These are phyloP conservation scores for Capsella bursapastoris DNA, from an alignment of 345 rosid species.

Conservation along the genomic window DNA sequence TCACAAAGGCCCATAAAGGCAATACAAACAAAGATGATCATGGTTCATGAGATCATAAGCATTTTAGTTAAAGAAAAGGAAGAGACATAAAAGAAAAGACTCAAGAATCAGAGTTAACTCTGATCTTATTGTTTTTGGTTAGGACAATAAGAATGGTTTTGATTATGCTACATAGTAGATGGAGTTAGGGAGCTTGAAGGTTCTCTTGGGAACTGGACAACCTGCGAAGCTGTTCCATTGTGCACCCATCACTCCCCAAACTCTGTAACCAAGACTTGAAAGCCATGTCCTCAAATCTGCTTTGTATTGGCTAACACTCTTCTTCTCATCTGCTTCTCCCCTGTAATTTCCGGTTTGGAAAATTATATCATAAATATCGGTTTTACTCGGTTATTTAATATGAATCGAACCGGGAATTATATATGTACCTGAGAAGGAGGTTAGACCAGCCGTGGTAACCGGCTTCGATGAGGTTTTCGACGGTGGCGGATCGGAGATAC, in stretches of 20 bases:
- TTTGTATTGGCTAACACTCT: constrained; percentile 68
- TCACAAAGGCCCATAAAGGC: constrained; percentile 39
- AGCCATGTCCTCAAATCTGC: constrained; percentile 55
- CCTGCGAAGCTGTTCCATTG: constrained; percentile 85
- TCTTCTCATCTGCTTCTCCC: constrained; percentile 60
- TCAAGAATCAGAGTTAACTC: constrained; percentile 33
- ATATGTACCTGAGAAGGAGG: constrained; percentile 65
- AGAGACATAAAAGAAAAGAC: constrained; percentile 12
- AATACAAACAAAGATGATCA: constrained; percentile 29
- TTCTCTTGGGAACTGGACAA: constrained; percentile 66
- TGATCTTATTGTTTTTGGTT: constrained; percentile 27
- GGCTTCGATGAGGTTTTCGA: constrained; percentile 71
- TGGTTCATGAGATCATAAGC: constrained; percentile 27
- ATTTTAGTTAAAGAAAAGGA: constrained; percentile 9
- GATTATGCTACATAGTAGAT: constrained; percentile 61
- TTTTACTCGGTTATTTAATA: not conserved
- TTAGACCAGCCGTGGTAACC: constrained; percentile 86
- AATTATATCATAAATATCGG: constrained; percentile 5
- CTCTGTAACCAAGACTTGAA: constrained; percentile 64
- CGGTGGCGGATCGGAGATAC: constrained; percentile 72
- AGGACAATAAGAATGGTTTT: constrained; percentile 3
- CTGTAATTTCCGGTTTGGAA: constrained; percentile 40
- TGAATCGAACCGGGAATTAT: not conserved
- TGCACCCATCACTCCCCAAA: constrained; percentile 80
- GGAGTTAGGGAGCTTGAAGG: constrained; percentile 92